phyloP scores from a whole-genome alignment of 2,329 filamentous ascomycete species.

The Aspergillus intermedius region DNA sequence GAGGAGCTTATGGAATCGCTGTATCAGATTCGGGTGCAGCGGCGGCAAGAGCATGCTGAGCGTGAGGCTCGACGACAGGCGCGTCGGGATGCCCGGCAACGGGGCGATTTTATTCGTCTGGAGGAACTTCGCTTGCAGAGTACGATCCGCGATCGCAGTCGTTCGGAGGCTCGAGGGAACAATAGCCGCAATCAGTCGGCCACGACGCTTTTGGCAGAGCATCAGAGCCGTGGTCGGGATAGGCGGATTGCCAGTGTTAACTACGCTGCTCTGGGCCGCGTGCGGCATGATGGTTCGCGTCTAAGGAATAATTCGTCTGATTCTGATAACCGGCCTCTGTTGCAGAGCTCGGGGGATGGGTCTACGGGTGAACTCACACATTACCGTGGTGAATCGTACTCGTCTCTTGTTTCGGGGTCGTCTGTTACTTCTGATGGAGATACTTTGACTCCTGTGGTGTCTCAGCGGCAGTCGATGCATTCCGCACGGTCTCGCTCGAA shows the following conservation, averaged over 20 bases:
- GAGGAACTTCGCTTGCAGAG: conserved; percentile 54
- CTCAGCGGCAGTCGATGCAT: conserved; percentile 19
- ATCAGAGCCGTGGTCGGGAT: conserved; percentile 39
- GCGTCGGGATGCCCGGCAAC: conserved; percentile 63
- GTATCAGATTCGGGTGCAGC: conserved; percentile 77
- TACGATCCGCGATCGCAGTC: conserved; percentile 43
- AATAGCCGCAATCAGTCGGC: conserved; percentile 28
- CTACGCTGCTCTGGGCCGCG: conserved; percentile 43
- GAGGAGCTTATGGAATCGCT: conserved; percentile 90
- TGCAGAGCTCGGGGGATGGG: conserved; percentile 28
- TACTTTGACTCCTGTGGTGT: conserved; percentile 20
- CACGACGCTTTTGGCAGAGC: conserved; percentile 37
- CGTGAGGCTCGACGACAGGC: conserved; percentile 67
- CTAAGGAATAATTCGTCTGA: conserved; percentile 42
- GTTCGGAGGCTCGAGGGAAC: conserved; percentile 22
- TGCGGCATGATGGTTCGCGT: conserved; percentile 45
- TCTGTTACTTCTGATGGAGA: conserved; percentile 25
- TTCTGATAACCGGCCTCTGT: conserved; percentile 42
- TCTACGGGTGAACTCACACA: conserved; percentile 18
- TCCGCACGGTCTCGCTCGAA: conserved; percentile 8
- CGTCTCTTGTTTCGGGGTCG: conserved; percentile 28
- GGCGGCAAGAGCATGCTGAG: conserved; percentile 68
- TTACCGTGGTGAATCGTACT: conserved; percentile 29
- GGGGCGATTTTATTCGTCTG: conserved; percentile 65
- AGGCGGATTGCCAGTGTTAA: conserved; percentile 42